These are phyloP conservation scores for Eimeria nieschulzi DNA, from an alignment of 169 alveolate genomes.

Conservation along the genomic window DNA sequence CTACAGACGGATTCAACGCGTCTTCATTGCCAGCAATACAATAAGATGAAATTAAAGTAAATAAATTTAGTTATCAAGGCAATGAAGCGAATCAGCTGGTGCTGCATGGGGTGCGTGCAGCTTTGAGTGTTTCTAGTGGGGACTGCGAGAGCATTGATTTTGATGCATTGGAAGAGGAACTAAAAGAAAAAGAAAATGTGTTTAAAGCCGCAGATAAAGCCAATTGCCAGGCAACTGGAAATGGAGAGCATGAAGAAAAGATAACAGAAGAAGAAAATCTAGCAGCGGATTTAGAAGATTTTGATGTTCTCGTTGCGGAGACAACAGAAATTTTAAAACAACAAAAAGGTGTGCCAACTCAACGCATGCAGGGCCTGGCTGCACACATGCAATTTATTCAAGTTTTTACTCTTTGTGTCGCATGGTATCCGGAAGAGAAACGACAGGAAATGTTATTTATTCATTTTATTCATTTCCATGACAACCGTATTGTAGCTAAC, in stretches of 20 bases:
- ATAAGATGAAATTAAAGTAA: not conserved
- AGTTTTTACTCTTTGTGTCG: too few relatives aligned
- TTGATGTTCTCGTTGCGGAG: not conserved
- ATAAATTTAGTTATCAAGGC: not conserved
- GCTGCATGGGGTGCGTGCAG: not conserved
- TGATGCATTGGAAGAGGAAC: not conserved
- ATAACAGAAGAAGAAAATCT: not conserved
- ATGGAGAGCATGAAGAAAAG: not conserved
- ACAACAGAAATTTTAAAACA: not conserved
- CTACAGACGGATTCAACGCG: not conserved
- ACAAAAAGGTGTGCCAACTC: not conserved
- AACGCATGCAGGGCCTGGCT: not conserved
- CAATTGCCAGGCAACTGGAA: not conserved
- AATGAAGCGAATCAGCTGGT: not conserved
- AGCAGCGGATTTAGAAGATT: too few relatives aligned
- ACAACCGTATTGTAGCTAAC: not conserved
- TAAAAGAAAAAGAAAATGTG: not conserved
- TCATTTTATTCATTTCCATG: not conserved
- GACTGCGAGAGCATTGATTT: not conserved
- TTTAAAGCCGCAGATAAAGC: not conserved
- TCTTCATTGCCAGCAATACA: not conserved
- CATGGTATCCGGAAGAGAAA: too few relatives aligned
- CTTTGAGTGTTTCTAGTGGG: slow-evolving; percentile 3
- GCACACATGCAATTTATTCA: too few relatives aligned
- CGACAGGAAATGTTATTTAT: not conserved